phyloP scores from a whole-genome alignment of 2,329 filamentous ascomycete genomes.

The Neonectria coccinea region DNA sequence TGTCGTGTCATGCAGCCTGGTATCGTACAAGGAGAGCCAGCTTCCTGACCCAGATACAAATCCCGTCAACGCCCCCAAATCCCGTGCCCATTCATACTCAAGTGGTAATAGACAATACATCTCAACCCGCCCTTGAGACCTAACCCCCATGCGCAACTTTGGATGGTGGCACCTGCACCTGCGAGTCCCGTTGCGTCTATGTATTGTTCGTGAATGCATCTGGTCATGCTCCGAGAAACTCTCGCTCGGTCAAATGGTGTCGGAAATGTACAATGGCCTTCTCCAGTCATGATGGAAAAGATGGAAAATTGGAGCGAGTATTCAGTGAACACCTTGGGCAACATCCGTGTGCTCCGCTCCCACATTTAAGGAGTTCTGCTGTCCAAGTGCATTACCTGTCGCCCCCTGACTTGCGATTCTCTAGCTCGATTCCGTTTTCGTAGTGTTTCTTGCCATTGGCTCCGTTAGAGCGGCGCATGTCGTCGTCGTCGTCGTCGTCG shows the following conservation, averaged over 20 bases:
- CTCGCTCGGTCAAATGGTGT: conserved; percentile 39
- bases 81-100: conserved; percentile 46
- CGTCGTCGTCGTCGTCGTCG: conserved; percentile 77
- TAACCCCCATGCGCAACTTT: conserved; percentile 34
- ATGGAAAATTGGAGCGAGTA: conserved; percentile 28
- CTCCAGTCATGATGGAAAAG: conserved; percentile 38
- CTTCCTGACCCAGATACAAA: conserved; percentile 43
- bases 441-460: conserved; percentile 58
- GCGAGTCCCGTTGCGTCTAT: conserved; percentile 33
- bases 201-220: conserved; percentile 40
- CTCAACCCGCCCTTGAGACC: conserved; percentile 33
- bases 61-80: conserved; percentile 46
- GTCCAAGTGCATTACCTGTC: conserved; percentile 45
- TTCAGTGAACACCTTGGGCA: conserved; percentile 9
- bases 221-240: conserved; percentile 37
- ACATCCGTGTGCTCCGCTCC: conserved; percentile 24
- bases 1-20: conserved; percentile 41
- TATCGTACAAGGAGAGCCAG: conserved; percentile 49
- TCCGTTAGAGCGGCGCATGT: conserved; percentile 56
- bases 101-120: conserved; percentile 42
- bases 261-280: conserved; percentile 46
- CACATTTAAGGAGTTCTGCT: conserved; percentile 35
- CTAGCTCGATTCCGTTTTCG: conserved; percentile 61
- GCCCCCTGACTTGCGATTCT: conserved; percentile 58
- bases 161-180: conserved; percentile 41